phyloP scores from a whole-genome alignment of 2,329 filamentous ascomycete species.

The Sporothrix pseudoabietina region DNA sequence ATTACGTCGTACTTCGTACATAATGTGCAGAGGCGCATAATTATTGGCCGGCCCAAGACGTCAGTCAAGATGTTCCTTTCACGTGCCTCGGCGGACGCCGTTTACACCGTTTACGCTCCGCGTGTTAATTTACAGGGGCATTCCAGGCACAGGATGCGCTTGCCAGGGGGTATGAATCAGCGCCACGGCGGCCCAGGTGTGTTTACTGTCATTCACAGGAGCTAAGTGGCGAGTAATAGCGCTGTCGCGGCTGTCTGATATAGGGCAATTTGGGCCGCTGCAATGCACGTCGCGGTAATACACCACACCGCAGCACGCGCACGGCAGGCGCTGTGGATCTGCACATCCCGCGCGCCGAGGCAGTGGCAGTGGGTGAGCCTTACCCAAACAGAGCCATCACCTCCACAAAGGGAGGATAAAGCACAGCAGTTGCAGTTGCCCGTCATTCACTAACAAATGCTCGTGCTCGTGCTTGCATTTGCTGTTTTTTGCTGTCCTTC shows the following conservation, averaged over 20 bases:
- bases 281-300: conserved; percentile 5
- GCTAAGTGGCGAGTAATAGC: neutral
- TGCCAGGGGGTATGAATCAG: conserved; percentile 20
- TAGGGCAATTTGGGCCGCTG: conserved; percentile 12
- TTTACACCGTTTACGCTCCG: neutral
- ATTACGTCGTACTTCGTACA: neutral
- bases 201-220: neutral
- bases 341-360: conserved; percentile 26
- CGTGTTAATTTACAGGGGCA: conserved; percentile 11
- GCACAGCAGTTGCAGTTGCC: neutral
- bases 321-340: conserved; percentile 6
- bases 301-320: neutral
- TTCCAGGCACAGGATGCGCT: conserved; percentile 1
- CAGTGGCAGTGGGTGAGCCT: conserved; percentile 15
- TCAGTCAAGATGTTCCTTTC: neutral
- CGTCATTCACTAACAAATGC: neutral
- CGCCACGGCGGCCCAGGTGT: neutral
- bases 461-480: neutral
- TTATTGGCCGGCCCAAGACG: neutral
- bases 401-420: neutral
- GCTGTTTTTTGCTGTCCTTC: neutral
- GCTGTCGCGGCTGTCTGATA: neutral
- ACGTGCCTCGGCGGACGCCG: conserved; percentile 26
- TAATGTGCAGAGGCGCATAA: neutral
- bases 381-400: conserved; percentile 13